phyloP scores from a whole-genome alignment of 2,329 filamentous ascomycete species.

The Drechslerella coelobrocha region DNA sequence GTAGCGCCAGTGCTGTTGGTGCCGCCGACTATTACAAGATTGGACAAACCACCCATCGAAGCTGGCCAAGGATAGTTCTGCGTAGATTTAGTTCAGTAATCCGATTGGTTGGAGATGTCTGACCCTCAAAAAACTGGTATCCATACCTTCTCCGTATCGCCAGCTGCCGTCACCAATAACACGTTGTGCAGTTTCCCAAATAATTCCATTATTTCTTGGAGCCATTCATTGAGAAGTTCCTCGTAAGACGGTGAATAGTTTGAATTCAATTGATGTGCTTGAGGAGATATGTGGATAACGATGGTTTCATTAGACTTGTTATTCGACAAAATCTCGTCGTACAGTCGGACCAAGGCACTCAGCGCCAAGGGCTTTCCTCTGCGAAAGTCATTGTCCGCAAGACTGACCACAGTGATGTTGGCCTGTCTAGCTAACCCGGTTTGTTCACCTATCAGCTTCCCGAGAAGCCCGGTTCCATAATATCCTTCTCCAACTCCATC shows the following conservation, averaged over 20 bases:
- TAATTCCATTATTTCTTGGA: constrained; percentile 6
- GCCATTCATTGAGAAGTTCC: constrained; percentile 1
- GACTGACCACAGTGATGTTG: constrained; percentile 4
- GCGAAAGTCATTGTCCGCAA: constrained; percentile 2
- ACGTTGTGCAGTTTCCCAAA: constrained; percentile 4
- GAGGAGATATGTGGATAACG: background rate
- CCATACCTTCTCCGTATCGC: background rate
- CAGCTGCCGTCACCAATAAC: constrained; percentile 4
- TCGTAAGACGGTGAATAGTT: background rate
- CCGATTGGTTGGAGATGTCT: too few species aligned
- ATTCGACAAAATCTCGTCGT: background rate
- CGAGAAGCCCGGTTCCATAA: constrained; percentile 10
- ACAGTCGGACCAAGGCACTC: constrained; percentile 15
- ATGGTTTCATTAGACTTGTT: background rate
- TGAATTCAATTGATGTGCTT: background rate
- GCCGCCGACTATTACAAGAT: constrained; percentile 15
- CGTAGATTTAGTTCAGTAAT: background rate
- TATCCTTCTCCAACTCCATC: background rate
- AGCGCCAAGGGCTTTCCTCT: constrained; percentile 13
- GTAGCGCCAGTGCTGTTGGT: constrained; percentile 4
- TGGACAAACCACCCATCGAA: background rate
- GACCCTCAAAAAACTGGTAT: too few species aligned
- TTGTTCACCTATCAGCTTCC: constrained; percentile 7
- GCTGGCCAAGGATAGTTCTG: constrained; percentile 13
- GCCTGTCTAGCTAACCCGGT: constrained; percentile 5